These are phyloP conservation scores for Colletotrichum spinosum DNA, from an alignment of 2,329 filamentous ascomycete genomes.

Conservation along the genomic window DNA sequence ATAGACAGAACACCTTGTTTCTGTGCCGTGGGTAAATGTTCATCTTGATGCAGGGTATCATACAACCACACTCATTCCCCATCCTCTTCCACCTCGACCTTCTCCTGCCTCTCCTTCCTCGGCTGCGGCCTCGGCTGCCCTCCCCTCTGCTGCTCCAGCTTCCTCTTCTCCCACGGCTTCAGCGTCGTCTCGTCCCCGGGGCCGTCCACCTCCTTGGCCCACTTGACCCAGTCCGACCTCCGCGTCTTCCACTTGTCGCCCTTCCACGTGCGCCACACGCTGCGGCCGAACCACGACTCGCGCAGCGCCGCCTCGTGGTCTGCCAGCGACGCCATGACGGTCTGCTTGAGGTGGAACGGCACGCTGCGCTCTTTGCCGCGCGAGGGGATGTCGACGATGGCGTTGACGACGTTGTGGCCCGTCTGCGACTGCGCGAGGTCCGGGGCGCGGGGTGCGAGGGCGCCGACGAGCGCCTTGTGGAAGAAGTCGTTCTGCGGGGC, in stretches of 20 bases:
- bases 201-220: slow-evolving; percentile 63
- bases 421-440: slow-evolving; percentile 62
- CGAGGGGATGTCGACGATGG: slow-evolving; percentile 62
- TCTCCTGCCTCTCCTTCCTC: slow-evolving; percentile 2
- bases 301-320: slow-evolving; percentile 61
- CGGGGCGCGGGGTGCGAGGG: slow-evolving; percentile 57
- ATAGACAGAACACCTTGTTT: not conserved
- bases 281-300: slow-evolving; percentile 65
- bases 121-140: slow-evolving; percentile 15
- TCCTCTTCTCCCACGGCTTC: slow-evolving; percentile 37
- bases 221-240: slow-evolving; percentile 65
- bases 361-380: slow-evolving; percentile 60
- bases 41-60: slow-evolving; percentile 35
- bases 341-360: slow-evolving; percentile 69
- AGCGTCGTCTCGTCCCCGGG: slow-evolving; percentile 29
- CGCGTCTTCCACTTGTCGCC: slow-evolving; percentile 68
- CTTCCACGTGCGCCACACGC: slow-evolving; percentile 69
- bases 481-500: slow-evolving; percentile 58
- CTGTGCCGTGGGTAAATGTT: not conserved
- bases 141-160: slow-evolving; percentile 28
- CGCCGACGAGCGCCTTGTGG: slow-evolving; percentile 66
- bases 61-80: slow-evolving; percentile 27
- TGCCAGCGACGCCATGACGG: slow-evolving; percentile 62
- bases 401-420: slow-evolving; percentile 64
- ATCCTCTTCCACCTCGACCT: slow-evolving; percentile 6